Percentiles rank a stretch among this genome's conserved stretches.
These are phyloP conservation scores for Rhexocercosporidium sp. DNA, from an alignment of 2,329 filamentous ascomycete species.

Conservation along the genomic window DNA sequence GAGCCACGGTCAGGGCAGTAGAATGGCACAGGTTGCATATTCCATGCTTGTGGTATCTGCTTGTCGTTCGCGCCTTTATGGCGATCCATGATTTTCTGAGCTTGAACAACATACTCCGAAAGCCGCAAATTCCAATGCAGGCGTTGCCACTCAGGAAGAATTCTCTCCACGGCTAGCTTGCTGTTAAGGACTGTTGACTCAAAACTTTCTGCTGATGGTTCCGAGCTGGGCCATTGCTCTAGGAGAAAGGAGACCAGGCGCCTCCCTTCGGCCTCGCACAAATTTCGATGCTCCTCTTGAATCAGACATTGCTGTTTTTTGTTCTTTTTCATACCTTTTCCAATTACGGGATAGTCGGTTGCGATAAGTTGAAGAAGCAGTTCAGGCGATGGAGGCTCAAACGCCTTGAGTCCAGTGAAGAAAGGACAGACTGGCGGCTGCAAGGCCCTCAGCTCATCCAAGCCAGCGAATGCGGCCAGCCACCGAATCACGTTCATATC, in stretches of 20 bases:
- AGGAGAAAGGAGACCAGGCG: constrained; percentile 48
- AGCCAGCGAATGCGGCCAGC: too few relatives aligned
- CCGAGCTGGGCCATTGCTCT: constrained; percentile 49
- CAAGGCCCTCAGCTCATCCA: too few relatives aligned
- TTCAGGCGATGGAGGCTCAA: constrained; percentile 20
- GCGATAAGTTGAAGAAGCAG: constrained; percentile 19
- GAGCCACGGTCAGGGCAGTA: constrained; percentile 14
- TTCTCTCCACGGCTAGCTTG: constrained; percentile 43
- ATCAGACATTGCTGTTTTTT: background rate
- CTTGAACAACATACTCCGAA: constrained; percentile 48
- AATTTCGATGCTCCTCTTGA: constrained; percentile 36
- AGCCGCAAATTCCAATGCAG: constrained; percentile 53
- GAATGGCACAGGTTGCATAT: constrained; percentile 3
- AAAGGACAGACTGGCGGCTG: too few relatives aligned
- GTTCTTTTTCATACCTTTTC: background rate
- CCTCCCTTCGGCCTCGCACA: constrained; percentile 43
- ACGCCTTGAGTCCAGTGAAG: too few relatives aligned
- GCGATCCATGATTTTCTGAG: constrained; percentile 48
- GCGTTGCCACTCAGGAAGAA: constrained; percentile 55
- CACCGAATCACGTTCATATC: too few relatives aligned
- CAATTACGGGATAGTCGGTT: constrained; percentile 17
- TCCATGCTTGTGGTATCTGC: constrained; percentile 16
- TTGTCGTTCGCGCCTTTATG: constrained; percentile 26
- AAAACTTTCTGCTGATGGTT: constrained; percentile 43
- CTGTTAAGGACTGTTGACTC: constrained; percentile 45